Percentiles rank a stretch among this genome's conserved stretches.
Evolutionary conservation across 768 basidiomycete genomes (phyloP).

Genomic region (Wakefieldia striispora): DNA sequence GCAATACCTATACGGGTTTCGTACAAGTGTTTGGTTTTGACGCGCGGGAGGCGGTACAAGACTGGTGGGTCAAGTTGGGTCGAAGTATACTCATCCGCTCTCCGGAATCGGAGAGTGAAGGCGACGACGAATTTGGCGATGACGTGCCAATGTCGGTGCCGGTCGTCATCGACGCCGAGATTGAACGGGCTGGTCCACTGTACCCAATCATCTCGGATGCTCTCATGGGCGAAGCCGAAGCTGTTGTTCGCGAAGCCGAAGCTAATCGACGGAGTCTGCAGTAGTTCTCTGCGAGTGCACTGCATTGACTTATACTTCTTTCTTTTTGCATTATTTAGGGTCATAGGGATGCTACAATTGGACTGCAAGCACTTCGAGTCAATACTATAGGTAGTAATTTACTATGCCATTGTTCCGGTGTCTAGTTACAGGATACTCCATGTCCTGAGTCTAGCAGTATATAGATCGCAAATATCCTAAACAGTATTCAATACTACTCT

Average conservation of each 20-base stretch:
- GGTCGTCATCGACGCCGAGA: constrained; percentile 9
- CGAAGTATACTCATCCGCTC: constrained; percentile 5
- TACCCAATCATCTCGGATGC: constrained; percentile 13
- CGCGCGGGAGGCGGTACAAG: constrained; percentile 52
- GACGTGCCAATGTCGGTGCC: neutral
- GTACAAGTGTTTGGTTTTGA: constrained; percentile 48
- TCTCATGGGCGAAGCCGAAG: constrained; percentile 11
- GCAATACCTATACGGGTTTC: constrained; percentile 47
- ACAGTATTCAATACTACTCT: constrained; percentile 9
- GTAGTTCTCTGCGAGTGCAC: neutral
- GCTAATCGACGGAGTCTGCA: neutral
- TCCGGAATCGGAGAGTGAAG: neutral
- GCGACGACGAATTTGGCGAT: neutral
- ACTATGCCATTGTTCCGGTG: neutral
- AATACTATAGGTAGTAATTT: neutral
- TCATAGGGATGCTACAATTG: neutral
- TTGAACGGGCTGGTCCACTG: constrained; percentile 7
- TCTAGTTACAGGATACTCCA: neutral
- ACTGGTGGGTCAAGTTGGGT: constrained; percentile 64
- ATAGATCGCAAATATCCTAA: neutral
- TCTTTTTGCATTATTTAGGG: neutral
- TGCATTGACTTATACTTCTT: neutral
- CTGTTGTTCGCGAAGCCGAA: constrained; percentile 10
- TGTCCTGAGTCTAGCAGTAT: neutral
- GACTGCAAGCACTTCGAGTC: neutral